Evolutionary conservation across 2,329 filamentous ascomycete species (phyloP), one percentile per base, ranked within the genome.

Genomic region (Myotisia sp.): DNA sequence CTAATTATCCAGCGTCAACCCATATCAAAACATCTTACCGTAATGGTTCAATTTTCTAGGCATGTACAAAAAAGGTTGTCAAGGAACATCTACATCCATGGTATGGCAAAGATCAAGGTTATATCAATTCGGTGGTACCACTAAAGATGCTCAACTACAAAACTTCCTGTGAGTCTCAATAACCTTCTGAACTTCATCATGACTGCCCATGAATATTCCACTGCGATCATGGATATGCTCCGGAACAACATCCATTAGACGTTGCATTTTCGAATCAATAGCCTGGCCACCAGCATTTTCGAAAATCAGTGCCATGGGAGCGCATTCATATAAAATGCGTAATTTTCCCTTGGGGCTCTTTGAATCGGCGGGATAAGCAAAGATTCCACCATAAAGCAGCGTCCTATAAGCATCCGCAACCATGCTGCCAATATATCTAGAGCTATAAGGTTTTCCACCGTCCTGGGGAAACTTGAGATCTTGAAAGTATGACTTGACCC

Each of bases 261-360:
- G 74, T 46, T 74, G 65, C 85, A 93, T 94, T 37, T 81, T 77
- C 62, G 81, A 86, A 62, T 95, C 79, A 36, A 98, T 66, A 12
- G 90, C 90, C 60, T 92, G 77, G 40, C 90, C 90, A 48, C 90
- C 90, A 49, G 90, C 90, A 62, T 98, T 94, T 64, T 98, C 90
- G 59, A 98, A 95, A 5, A 98, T 74, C 78, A 95, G 81, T 16
- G 90, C 90, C 90, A 98, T 98, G 24, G 90, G 90, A 9, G 90
- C 90, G 56, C 90, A 98, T 67, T 98, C 90, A 63, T 98, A 98
- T 49, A 98, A 59, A 47, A 98, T 98, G 45, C 90, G 74, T 47
- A 98, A 71, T 69, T 98, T 98, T 47, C 90, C 90, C 74, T 95
- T 98, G 44, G 86, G 84, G 53, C 80, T 92, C 76, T 98, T 95